Conservation (phyloP, 495 filamentous ascomycete species). For the Xylaria intraflava region DNA sequence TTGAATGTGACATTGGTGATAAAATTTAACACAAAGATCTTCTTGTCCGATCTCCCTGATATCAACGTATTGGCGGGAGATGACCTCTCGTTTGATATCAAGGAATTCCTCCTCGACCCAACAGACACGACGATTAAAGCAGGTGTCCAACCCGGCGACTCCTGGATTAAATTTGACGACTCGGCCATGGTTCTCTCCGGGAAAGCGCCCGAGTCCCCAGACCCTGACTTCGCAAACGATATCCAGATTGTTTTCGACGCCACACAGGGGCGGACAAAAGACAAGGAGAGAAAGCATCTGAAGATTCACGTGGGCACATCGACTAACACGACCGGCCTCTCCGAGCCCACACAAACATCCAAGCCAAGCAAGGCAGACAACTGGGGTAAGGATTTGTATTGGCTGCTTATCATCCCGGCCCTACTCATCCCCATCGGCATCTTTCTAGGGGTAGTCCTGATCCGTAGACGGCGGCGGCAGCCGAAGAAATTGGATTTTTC, state of each 20-base stretch:
- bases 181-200: conserved; percentile 54
- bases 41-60: conserved; percentile 31
- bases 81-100: conserved; percentile 58
- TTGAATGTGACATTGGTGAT: conserved; percentile 59
- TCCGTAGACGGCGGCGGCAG: conserved; percentile 18
- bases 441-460: conserved; percentile 15
- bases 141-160: conserved; percentile 40
- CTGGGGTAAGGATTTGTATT: conserved; percentile 16
- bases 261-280: conserved; percentile 36
- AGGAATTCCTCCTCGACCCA: conserved; percentile 46
- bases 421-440: conserved; percentile 13
- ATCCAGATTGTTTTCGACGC: conserved; percentile 48
- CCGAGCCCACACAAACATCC: conserved; percentile 1
- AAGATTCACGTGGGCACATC: conserved; percentile 41
- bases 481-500: conserved; percentile 15
- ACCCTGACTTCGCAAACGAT: conserved; percentile 22
- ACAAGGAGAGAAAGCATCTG: conserved; percentile 41
- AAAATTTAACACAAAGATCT: conserved; percentile 37
- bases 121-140: conserved; percentile 50
- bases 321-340: conserved; percentile 10
- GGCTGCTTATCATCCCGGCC: conserved; percentile 26
- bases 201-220: conserved; percentile 44
- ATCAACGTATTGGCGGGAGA: conserved; percentile 56
- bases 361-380: conserved; percentile 6
- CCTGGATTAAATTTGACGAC: conserved; percentile 65